phyloP scores from a whole-genome alignment of 2,329 filamentous ascomycete species.

The Fusarium illudens region DNA sequence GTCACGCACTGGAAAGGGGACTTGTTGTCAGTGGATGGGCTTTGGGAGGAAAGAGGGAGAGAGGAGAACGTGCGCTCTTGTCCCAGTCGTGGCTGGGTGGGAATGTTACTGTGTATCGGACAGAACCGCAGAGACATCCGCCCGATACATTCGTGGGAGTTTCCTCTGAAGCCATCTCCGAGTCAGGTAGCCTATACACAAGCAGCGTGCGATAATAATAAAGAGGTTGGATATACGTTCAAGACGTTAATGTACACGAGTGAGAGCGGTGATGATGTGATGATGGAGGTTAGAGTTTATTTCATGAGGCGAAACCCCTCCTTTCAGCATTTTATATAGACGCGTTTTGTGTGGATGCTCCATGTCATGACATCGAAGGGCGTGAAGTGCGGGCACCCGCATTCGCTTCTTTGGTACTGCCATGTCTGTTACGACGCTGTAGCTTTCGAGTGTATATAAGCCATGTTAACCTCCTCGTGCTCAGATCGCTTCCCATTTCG shows the following conservation, averaged over 20 bases:
- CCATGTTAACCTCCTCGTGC: background rate
- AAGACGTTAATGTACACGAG: background rate
- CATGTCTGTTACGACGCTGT: background rate
- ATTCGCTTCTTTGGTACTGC: background rate
- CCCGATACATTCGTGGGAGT: conserved; percentile 54
- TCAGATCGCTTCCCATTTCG: conserved; percentile 75
- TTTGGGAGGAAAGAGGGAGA: background rate
- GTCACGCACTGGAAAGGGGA: conserved; percentile 49
- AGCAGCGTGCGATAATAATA: background rate
- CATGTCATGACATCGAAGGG: conserved; percentile 32
- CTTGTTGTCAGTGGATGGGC: background rate
- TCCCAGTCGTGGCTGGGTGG: conserved; percentile 55
- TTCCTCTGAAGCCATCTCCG: conserved; percentile 32
- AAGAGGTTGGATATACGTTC: background rate
- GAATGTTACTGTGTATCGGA: conserved; percentile 60
- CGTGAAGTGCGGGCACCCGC: background rate
- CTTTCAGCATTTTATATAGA: conserved; percentile 26
- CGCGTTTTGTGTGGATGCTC: background rate
- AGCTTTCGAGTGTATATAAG: background rate
- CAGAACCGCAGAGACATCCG: conserved; percentile 60
- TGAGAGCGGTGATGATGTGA: background rate
- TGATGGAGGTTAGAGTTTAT: conserved; percentile 5
- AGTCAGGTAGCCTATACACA: background rate
- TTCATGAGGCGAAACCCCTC: conserved; percentile 8
- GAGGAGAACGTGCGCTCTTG: conserved; percentile 39